These are phyloP conservation scores for Mycena chlorophos DNA, from an alignment of 768 basidiomycete species.

Conservation along the genomic window DNA sequence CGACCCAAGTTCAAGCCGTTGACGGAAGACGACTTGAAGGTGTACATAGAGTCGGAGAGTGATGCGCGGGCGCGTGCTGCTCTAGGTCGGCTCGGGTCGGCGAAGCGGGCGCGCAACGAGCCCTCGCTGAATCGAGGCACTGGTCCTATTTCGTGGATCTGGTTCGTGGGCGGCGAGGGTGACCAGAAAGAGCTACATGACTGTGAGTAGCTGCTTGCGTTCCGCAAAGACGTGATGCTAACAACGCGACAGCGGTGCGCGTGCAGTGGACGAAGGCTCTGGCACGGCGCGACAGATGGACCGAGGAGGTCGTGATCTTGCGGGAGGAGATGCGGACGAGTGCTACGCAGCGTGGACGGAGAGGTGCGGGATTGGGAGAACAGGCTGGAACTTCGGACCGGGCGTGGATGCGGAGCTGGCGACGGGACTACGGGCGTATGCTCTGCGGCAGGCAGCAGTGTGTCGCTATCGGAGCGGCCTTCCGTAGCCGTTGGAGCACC, in stretches of 20 bases:
- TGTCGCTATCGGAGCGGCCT: background rate
- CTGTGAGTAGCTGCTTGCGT: background rate
- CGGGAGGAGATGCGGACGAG: conserved; percentile 23
- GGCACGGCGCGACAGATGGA: conserved; percentile 16
- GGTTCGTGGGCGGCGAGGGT: background rate
- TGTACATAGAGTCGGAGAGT: background rate
- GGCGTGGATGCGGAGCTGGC: background rate
- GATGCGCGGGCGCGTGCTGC: background rate
- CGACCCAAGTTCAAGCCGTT: background rate
- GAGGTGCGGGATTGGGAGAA: background rate
- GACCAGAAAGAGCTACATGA: background rate
- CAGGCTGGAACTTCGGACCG: background rate
- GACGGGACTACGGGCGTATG: conserved; percentile 1
- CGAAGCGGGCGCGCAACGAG: background rate
- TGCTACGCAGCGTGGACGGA: background rate
- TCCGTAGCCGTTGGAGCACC: background rate
- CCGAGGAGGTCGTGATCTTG: conserved; percentile 23
- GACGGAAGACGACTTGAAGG: background rate
- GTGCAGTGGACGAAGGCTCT: conserved; percentile 10
- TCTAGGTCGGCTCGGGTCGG: background rate
- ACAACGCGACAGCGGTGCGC: background rate
- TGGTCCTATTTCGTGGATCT: background rate
- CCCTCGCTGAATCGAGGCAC: background rate
- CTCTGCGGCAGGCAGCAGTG: background rate
- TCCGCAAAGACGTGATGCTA: background rate